phyloP scores from a whole-genome alignment of 371 early-diverging fungal species.

The Umbelopsis sp. region DNA sequence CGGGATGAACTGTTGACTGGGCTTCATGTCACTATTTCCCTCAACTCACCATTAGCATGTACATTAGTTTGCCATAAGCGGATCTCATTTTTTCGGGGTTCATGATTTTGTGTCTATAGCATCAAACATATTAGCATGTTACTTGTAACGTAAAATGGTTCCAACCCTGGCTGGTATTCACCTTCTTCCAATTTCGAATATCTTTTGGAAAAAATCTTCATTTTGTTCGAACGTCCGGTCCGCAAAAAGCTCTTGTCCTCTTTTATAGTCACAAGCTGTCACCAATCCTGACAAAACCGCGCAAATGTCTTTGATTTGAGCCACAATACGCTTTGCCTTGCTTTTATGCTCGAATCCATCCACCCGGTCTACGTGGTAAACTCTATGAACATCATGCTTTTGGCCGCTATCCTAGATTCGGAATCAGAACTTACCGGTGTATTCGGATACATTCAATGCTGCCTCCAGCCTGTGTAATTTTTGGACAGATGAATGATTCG shows the following conservation, averaged over 20 bases:
- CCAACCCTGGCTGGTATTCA: slow-evolving; percentile 17
- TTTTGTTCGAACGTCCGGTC: slow-evolving; percentile 82
- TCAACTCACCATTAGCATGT: slow-evolving; percentile 75
- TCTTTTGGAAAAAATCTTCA: slow-evolving; percentile 80
- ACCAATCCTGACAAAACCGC: slow-evolving; percentile 90
- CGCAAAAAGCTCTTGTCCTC: slow-evolving; percentile 84
- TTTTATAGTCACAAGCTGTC: slow-evolving; percentile 78
- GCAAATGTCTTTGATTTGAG: slow-evolving; percentile 93
- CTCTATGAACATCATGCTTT: slow-evolving; percentile 1
- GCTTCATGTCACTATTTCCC: neutral
- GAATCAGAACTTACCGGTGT: slow-evolving; percentile 35
- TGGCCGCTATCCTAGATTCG: neutral
- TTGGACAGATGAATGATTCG: neutral
- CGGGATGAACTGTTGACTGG: slow-evolving; percentile 9
- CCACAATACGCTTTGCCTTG: slow-evolving; percentile 88
- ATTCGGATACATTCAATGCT: slow-evolving; percentile 86
- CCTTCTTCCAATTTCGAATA: slow-evolving; percentile 96
- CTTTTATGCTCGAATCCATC: slow-evolving; percentile 85
- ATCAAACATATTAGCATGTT: neutral
- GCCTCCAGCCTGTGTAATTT: slow-evolving; percentile 71
- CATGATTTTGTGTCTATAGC: slow-evolving; percentile 88
- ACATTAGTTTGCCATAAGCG: slow-evolving; percentile 94
- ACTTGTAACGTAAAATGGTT: neutral
- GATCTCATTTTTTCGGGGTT: slow-evolving; percentile 97
- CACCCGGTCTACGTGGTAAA: slow-evolving; percentile 72